Conservation (phyloP, 164 flowering plant species). For the Vitis rotundifolia region DNA sequence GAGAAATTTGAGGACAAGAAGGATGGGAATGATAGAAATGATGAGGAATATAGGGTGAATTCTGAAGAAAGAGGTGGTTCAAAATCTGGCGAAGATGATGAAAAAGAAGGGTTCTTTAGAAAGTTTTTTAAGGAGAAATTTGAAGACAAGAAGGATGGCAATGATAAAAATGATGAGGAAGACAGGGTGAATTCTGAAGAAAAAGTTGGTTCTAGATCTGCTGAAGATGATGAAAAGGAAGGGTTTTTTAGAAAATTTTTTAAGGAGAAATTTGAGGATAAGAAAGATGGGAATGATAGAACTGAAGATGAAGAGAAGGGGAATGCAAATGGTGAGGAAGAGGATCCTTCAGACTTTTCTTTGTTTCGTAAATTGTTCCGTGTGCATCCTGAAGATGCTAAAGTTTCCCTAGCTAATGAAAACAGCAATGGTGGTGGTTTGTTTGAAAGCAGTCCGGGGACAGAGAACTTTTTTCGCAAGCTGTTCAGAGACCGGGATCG, state of each 20-base stretch:
- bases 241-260: conserved; percentile 86
- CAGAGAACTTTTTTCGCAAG: conserved; percentile 91
- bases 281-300: conserved; percentile 63
- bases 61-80: conserved; percentile 27
- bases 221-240: conserved; percentile 85
- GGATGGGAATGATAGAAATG: conserved; percentile 14
- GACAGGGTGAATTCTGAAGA: conserved; percentile 22
- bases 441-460: conserved; percentile 91
- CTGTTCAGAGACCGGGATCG: conserved; percentile 92
- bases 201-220: conserved; percentile 29
- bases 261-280: conserved; percentile 83
- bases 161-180: conserved; percentile 34
- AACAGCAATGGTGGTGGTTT: conserved; percentile 38
- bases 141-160: conserved; percentile 52
- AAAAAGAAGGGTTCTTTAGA: conserved; percentile 57
- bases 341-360: conserved; percentile 79
- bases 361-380: conserved; percentile 82
- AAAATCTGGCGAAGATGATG: conserved; percentile 28
- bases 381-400: conserved; percentile 87
- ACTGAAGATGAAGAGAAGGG: conserved; percentile 49
- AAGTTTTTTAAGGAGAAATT: conserved; percentile 64
- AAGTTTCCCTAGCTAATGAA: conserved; percentile 40
- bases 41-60: neutral
- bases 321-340: conserved; percentile 61
- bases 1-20: conserved; percentile 8